Base-by-base conservation (phyloP, 768 basidiomycete species). In the Albatrellus ellisii region DNA sequence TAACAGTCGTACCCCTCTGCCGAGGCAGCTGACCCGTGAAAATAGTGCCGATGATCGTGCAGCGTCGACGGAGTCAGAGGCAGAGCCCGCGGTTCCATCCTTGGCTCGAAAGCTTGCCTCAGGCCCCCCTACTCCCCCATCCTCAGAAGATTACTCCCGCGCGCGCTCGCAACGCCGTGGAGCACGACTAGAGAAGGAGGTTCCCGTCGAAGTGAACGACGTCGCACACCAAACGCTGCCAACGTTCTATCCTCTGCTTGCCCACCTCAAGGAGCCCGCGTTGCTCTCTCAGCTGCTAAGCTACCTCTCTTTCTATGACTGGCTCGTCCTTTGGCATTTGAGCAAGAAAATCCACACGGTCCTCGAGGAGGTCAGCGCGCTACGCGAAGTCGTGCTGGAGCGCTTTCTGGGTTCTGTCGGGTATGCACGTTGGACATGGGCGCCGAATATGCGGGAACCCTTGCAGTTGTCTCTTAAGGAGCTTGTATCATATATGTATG, bases 401-500 rank as follows among this genome's bases (percentile, higher is more conserved):
- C 62, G 79, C 26, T 87, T 71, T 58, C 57, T 90, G 50, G 62
- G 61, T 26, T 77, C 75, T 1, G 74, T 89, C 4, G 87, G 87
- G 12, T 90, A 89, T 58, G 52, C 56, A 37, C 63, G 72, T 42
- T 91, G 88, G 88, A 43, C 44, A 2, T 73, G 70, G 68, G 26
- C 51, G 12, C 24, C 46, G 28, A 17, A 17, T 12, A 10, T 22
- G 35, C 15, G 35, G 20, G 35, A 36, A 22, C 12, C 12, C 17
- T 12, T 3, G 3, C 12, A 31, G 6, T 52, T 90, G 43, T 73
- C 75, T 8, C 54, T 85, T 22, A 67, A 87, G 81, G 86, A 90
- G 58, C 66, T 91, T 29, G 73, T 73, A 52, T 72, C 79, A 39
- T 90, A 88, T 52, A 77, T 88, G 73, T 70, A 76, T 35, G 83